phyloP scores from a whole-genome alignment of 768 basidiomycete genomes.

The Termitomyces heimii region DNA sequence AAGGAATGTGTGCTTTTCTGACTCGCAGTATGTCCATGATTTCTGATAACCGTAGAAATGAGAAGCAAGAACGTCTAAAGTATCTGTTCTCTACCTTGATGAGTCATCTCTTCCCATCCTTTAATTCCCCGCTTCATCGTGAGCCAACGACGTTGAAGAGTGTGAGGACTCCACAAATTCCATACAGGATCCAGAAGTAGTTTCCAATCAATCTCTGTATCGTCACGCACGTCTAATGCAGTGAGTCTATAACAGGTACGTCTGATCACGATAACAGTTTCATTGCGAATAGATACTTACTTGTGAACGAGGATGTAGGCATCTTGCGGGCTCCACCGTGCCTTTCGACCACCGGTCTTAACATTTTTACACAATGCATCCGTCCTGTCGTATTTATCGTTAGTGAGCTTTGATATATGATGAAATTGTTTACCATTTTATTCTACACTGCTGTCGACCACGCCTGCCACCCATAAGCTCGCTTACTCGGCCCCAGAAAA shows the following conservation, averaged over 20 bases:
- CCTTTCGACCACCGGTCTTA: constrained; percentile 65
- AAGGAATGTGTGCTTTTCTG: constrained; percentile 61
- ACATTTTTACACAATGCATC: constrained; percentile 67
- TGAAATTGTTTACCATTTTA: constrained; percentile 59
- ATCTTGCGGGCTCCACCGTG: constrained; percentile 72
- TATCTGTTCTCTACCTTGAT: constrained; percentile 45
- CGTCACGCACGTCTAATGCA: constrained; percentile 67
- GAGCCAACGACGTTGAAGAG: constrained; percentile 73
- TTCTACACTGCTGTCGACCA: constrained; percentile 79
- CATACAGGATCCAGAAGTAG: constrained; percentile 65
- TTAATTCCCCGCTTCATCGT: constrained; percentile 75
- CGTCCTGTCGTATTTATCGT: constrained; percentile 43
- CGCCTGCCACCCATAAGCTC: constrained; percentile 72
- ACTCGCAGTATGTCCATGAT: constrained; percentile 76
- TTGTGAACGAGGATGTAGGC: constrained; percentile 79
- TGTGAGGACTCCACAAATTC: constrained; percentile 83
- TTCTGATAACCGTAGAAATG: constrained; percentile 35
- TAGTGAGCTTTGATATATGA: neutral
- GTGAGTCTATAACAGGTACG: constrained; percentile 46
- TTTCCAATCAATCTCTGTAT: constrained; percentile 86
- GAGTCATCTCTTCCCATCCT: constrained; percentile 76
- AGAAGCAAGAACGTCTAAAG: neutral
- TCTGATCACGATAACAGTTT: neutral
- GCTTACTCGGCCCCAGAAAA: constrained; percentile 79
- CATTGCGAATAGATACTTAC: constrained; percentile 31